Evolutionary conservation across 148 eudicot genomes (phyloP).

Genomic region (Arbutus unedo): DNA sequence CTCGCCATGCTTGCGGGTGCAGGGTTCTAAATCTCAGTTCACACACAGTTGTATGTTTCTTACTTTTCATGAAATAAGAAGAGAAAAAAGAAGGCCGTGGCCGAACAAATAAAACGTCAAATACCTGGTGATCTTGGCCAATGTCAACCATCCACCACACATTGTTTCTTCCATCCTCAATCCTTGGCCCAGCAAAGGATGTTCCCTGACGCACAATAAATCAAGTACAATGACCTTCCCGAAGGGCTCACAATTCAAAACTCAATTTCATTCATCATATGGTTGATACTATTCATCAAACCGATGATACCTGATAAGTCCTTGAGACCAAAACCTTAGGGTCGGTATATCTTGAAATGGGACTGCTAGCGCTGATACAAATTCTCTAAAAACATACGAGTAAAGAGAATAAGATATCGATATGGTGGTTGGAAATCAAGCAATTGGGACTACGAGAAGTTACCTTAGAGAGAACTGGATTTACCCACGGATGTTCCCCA

Average conservation of each 20-base stretch:
- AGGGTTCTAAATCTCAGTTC: background rate
- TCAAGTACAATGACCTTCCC: background rate
- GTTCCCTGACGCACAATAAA: slow-evolving; percentile 55
- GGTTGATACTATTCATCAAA: no score
- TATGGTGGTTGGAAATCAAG: background rate
- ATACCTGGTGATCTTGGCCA: slow-evolving; percentile 84
- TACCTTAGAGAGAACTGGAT: slow-evolving; percentile 87
- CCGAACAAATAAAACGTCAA: background rate
- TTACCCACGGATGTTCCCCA: slow-evolving; percentile 87
- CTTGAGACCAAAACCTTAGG: slow-evolving; percentile 86
- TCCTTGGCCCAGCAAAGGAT: slow-evolving; percentile 74
- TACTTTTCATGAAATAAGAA: background rate
- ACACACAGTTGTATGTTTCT: background rate
- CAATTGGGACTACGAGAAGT: background rate
- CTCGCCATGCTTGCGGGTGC: background rate
- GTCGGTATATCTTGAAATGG: slow-evolving; percentile 79
- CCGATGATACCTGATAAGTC: slow-evolving; percentile 69
- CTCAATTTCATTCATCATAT: background rate
- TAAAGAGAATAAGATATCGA: background rate
- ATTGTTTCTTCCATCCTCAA: slow-evolving; percentile 68
- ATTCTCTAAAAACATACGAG: slow-evolving; percentile 50
- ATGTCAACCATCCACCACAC: slow-evolving; percentile 94
- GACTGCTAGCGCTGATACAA: slow-evolving; percentile 68
- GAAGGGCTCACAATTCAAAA: background rate
- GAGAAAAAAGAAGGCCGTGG: background rate